Evolutionary conservation across 352 stramenopile species (phyloP), one percentile per base, ranked within the genome.

Genomic region (Globisporangium carolinianum): DNA sequence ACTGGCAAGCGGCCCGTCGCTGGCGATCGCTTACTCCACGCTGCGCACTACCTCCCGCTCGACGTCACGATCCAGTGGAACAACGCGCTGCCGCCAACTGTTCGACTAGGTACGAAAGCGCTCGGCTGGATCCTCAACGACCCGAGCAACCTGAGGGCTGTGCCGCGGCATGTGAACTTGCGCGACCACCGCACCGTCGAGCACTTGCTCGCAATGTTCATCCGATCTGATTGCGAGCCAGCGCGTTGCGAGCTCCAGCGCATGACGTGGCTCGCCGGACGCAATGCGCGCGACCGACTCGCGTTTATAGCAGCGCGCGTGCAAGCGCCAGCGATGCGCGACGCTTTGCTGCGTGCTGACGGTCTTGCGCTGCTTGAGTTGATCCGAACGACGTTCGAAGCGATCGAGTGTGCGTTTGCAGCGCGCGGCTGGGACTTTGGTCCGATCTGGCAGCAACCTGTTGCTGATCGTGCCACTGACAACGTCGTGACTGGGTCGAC

Each of bases 41-140:
- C 55, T 18, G 55, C 55, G 0, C 55, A 61, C 15, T 61, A 61
- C 55, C 24, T 61, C 18, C 39, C 55, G 10, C 41, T 61, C 2
- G 55, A 61, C 47, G 38, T 61, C 38, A 47, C 55, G 32, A 61
- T 61, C 15, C 55, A 55, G 55, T 61, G 55, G 55, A 61, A 61
- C 47, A 61, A 61, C 47, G 10, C 38, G 6, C 47, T 61, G 3
- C 12, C 9, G 5, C n/a, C 32, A 9, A 38, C 41, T 1, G 15
- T 32, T 15, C 47, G 55, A 24, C 47, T 61, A 8, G 37, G 47
- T 24, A 36, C 38, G 3, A 39, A 36, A 12, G 10, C 9, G 4
- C 47, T 61, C 5, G 14, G 47, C 18, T 35, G 24, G 15, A 47
- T 61, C 17, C 39, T 61, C 7, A 61, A 61, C 24, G 47, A 41